Evolutionary conservation across 2,329 filamentous ascomycete genomes (phyloP).

Genomic region (Fusarium nanum): DNA sequence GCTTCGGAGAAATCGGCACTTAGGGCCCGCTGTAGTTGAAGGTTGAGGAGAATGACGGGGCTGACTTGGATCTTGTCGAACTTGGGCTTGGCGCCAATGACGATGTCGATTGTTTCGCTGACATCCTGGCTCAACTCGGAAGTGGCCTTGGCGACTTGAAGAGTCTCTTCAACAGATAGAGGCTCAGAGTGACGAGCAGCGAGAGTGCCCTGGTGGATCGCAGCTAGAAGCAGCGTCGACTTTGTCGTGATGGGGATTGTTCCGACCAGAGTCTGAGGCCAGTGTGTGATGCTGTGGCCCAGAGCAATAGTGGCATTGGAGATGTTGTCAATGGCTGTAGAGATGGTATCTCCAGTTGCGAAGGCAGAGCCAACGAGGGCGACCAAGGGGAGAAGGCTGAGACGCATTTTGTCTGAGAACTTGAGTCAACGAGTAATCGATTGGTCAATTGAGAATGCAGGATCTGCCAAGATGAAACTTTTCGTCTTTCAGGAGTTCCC

Average conservation of each 20-base stretch:
- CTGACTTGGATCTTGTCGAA: conserved; percentile 58
- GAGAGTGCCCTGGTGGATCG: conserved; percentile 55
- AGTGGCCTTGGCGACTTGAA: conserved; percentile 55
- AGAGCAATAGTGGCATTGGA: conserved; percentile 50
- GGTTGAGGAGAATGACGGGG: conserved; percentile 57
- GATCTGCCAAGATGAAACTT: conserved; percentile 19
- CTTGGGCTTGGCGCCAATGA: conserved; percentile 56
- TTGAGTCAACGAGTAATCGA: conserved; percentile 29
- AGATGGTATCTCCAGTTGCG: conserved; percentile 52
- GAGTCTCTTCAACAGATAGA: conserved; percentile 54
- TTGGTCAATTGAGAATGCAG: conserved; percentile 32
- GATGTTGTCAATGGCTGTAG: conserved; percentile 52
- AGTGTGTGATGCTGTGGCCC: conserved; percentile 50
- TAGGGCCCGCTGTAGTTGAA: conserved; percentile 56
- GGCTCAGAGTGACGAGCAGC: conserved; percentile 52
- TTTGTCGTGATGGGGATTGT: conserved; percentile 56
- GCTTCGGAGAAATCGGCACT: conserved; percentile 53
- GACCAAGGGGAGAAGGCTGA: conserved; percentile 41
- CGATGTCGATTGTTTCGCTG: conserved; percentile 53
- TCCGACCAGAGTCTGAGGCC: conserved; percentile 54
- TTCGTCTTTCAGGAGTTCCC: conserved; percentile 2
- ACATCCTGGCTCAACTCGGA: conserved; percentile 52
- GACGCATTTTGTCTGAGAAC: conserved; percentile 38
- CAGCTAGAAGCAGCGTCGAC: conserved; percentile 53
- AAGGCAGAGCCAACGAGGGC: conserved; percentile 44